A percentile compares a stretch with the other conserved stretches of the same genome.
phyloP scores from a whole-genome alignment of 805 yeast genomes.

The Monosporozyma unispora region DNA sequence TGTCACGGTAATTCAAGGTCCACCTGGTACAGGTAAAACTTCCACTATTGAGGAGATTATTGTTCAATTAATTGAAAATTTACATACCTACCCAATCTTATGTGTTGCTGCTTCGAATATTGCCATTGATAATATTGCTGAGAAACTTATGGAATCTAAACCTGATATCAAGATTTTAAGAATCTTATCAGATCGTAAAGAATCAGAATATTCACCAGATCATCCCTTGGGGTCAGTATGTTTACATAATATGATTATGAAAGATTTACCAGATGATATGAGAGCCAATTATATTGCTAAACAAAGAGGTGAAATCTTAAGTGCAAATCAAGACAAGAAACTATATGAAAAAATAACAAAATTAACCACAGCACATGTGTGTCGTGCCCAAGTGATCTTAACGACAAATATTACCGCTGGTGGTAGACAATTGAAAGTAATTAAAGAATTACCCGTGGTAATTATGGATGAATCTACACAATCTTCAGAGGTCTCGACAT shows the following conservation, averaged over 20 bases:
- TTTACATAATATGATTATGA: constrained; percentile 50
- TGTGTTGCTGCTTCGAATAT: constrained; percentile 72
- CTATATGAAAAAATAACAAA: constrained; percentile 36
- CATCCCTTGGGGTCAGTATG: constrained; percentile 54
- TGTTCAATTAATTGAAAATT: constrained; percentile 45
- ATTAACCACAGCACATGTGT: constrained; percentile 41
- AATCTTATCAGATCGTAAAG: constrained; percentile 52
- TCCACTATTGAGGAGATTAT: constrained; percentile 59
- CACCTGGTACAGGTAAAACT: constrained; percentile 79
- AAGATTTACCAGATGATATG: constrained; percentile 38
- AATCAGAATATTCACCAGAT: constrained; percentile 46
- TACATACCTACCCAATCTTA: constrained; percentile 51
- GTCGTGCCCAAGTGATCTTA: constrained; percentile 61
- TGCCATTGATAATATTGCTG: constrained; percentile 71
- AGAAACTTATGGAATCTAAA: constrained; percentile 45
- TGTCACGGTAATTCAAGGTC: constrained; percentile 60
- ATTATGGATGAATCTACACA: constrained; percentile 77
- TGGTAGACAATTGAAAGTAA: constrained; percentile 49
- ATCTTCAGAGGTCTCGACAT: constrained; percentile 62
- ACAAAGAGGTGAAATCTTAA: constrained; percentile 35
- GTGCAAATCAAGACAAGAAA: constrained; percentile 43
- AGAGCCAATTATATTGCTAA: constrained; percentile 38
- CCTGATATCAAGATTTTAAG: constrained; percentile 43
- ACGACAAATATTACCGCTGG: constrained; percentile 70
- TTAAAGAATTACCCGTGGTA: constrained; percentile 51